Percentiles rank a stretch among this genome's conserved stretches.
phyloP scores from a whole-genome alignment of 192 early-diverging fungal genomes.

The Podila epigama region DNA sequence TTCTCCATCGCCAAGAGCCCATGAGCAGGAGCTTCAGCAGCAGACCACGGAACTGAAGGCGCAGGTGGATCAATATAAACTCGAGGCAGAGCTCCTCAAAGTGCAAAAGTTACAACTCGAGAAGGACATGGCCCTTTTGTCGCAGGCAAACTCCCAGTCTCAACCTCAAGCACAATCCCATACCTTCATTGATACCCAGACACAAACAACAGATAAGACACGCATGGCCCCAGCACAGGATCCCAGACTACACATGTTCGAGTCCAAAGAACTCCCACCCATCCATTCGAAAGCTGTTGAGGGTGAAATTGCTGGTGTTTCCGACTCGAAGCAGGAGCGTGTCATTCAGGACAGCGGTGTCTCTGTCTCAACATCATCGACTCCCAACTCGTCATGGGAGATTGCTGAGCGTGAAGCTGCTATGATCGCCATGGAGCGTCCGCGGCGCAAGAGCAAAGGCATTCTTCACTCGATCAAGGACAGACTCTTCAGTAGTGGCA shows the following conservation, averaged over 20 bases:
- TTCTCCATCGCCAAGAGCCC: slow-evolving; percentile 3
- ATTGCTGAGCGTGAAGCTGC: slow-evolving; percentile 30
- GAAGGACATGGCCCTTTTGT: slow-evolving; percentile 13
- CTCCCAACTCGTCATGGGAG: slow-evolving; percentile 46
- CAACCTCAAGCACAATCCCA: no score
- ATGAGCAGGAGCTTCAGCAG: slow-evolving; percentile 21
- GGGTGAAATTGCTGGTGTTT: not conserved
- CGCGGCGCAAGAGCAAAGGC: slow-evolving; percentile 45
- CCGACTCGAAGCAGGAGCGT: slow-evolving; percentile 1
- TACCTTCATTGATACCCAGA: no score
- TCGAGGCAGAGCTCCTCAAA: slow-evolving; percentile 37
- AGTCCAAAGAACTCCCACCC: slow-evolving; percentile 38
- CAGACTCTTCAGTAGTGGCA: slow-evolving; percentile 29
- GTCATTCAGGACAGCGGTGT: slow-evolving; percentile 41
- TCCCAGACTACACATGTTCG: slow-evolving; percentile 16
- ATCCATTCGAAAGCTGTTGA: slow-evolving; percentile 3
- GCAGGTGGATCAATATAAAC: slow-evolving; percentile 29
- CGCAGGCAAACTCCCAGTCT: not conserved
- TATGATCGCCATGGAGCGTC: slow-evolving; percentile 5
- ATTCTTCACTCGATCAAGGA: slow-evolving; percentile 43
- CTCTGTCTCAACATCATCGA: slow-evolving; percentile 37
- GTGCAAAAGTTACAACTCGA: slow-evolving; percentile 22
- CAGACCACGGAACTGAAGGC: slow-evolving; percentile 14
- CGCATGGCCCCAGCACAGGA: no score
- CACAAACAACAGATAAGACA: no score